A percentile compares a stretch with the other conserved stretches of the same genome.
These are phyloP conservation scores for Apiotrichum gamsii DNA, from an alignment of 1,284 basidiomycete genomes.

Conservation along the genomic window DNA sequence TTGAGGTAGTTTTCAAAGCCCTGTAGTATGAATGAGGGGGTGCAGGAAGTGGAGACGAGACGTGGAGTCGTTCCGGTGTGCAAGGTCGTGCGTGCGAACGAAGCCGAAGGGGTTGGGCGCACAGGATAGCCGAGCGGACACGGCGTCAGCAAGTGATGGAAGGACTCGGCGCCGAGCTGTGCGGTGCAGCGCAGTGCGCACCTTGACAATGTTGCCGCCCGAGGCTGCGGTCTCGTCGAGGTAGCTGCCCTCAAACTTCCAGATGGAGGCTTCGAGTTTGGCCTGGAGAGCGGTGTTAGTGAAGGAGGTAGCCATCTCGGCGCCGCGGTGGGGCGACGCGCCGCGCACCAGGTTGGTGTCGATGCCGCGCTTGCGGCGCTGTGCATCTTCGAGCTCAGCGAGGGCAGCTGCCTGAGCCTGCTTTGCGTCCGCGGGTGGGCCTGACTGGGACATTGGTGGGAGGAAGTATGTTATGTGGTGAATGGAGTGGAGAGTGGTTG, in stretches of 20 bases:
- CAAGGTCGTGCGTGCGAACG: too few species aligned
- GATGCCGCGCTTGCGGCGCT: conserved; percentile 35
- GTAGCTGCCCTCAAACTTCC: conserved; percentile 51
- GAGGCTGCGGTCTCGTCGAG: conserved; percentile 46
- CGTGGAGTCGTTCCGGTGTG: too few species aligned
- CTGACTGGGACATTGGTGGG: conserved; percentile 31
- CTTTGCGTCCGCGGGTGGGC: conserved; percentile 45
- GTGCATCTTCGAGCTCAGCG: conserved; percentile 39
- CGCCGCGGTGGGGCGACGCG: conserved; percentile 1
- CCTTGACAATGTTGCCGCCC: conserved; percentile 49
- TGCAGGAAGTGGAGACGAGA: too few species aligned
- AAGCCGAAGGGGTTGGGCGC: too few species aligned
- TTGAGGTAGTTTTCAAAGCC: conserved; percentile 52
- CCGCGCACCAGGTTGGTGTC: conserved; percentile 31
- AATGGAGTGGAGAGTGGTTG: not conserved
- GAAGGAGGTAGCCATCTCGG: not conserved
- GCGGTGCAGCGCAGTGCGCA: conserved; percentile 19
- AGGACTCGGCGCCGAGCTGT: too few species aligned
- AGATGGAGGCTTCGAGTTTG: conserved; percentile 49
- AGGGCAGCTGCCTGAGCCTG: conserved; percentile 39
- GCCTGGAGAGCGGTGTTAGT: conserved; percentile 33
- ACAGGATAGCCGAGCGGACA: too few species aligned
- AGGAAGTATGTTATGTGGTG: not conserved
- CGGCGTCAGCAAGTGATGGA: too few species aligned
- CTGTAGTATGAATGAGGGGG: conserved; percentile 11